These are phyloP conservation scores for Theobroma cacao DNA, from an alignment of 345 rosid genomes.

Conservation along the genomic window DNA sequence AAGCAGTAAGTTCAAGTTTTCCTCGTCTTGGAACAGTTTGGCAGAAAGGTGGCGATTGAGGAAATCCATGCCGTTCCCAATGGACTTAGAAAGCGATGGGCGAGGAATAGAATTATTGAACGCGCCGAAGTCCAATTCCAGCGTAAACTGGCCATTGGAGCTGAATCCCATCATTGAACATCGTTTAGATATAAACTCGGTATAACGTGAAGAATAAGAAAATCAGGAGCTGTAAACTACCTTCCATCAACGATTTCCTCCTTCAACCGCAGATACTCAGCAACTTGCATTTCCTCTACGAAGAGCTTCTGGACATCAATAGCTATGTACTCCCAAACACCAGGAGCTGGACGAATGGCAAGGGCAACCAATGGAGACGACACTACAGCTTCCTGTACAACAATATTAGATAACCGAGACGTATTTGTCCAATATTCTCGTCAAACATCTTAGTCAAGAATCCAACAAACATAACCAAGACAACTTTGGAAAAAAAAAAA, in stretches of 20 bases:
- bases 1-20: constrained; percentile 73
- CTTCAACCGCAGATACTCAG: constrained; percentile 84
- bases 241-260: constrained; percentile 83
- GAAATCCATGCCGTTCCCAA: constrained; percentile 91
- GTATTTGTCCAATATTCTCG: neutral
- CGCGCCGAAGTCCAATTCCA: constrained; percentile 90
- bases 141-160: constrained; percentile 66
- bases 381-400: constrained; percentile 68
- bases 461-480: neutral
- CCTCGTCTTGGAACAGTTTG: constrained; percentile 85
- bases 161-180: constrained; percentile 33
- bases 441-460: neutral
- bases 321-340: constrained; percentile 83
- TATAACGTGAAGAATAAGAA: neutral
- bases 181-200: neutral
- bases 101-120: constrained; percentile 78
- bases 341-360: constrained; percentile 86
- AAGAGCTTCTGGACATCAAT: constrained; percentile 69
- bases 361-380: constrained; percentile 77
- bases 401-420: neutral
- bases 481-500: neutral
- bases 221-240: constrained; percentile 25
- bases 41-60: constrained; percentile 97
- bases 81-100: constrained; percentile 81
- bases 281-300: constrained; percentile 62